Percentiles rank a stretch among this genome's conserved stretches.
phyloP scores from a whole-genome alignment of 805 yeast genomes.

The Sugiyamaella smithiae region DNA sequence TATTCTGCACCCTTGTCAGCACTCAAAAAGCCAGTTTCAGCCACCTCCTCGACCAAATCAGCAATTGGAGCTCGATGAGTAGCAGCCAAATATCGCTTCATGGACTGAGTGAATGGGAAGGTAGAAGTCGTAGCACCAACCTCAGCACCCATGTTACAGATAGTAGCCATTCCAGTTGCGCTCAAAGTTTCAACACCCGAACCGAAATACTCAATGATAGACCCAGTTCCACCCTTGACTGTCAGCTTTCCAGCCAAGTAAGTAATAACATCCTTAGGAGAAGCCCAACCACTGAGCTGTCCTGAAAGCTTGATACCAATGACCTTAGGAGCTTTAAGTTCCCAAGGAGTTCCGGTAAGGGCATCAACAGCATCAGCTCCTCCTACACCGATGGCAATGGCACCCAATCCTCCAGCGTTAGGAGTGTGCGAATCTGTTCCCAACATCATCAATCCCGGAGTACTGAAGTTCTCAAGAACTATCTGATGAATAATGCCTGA shows the following conservation, averaged over 20 bases:
- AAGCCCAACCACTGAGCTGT: conserved; percentile 83
- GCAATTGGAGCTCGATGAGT: conserved; percentile 85
- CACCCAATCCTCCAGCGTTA: conserved; percentile 98
- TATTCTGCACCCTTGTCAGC: conserved; percentile 90
- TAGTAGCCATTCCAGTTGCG: conserved; percentile 99
- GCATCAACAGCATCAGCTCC: conserved; percentile 99
- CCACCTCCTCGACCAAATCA: conserved; percentile 64
- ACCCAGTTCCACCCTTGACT: conserved; percentile 98
- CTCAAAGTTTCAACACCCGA: conserved; percentile 85
- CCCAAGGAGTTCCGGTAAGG: conserved; percentile 97
- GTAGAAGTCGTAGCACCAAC: conserved; percentile 98
- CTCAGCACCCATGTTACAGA: conserved; percentile 99
- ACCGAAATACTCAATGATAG: conserved; percentile 94
- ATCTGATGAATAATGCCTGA: conserved; percentile 98
- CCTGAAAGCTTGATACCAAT: conserved; percentile 95
- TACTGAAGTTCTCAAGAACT: conserved; percentile 92
- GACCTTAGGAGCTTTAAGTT: conserved; percentile 93
- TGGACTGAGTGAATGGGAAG: conserved; percentile 89
- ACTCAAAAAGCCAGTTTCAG: conserved; percentile 56
- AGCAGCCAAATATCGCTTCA: conserved; percentile 72
- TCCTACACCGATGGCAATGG: conserved; percentile 98
- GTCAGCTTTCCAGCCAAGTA: conserved; percentile 88
- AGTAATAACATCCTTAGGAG: conserved; percentile 96
- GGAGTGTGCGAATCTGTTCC: conserved; percentile 99
- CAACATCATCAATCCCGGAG: conserved; percentile 94